These are phyloP conservation scores for Mimosa bimucronata DNA, from an alignment of 306 rosid species.

Conservation along the genomic window DNA sequence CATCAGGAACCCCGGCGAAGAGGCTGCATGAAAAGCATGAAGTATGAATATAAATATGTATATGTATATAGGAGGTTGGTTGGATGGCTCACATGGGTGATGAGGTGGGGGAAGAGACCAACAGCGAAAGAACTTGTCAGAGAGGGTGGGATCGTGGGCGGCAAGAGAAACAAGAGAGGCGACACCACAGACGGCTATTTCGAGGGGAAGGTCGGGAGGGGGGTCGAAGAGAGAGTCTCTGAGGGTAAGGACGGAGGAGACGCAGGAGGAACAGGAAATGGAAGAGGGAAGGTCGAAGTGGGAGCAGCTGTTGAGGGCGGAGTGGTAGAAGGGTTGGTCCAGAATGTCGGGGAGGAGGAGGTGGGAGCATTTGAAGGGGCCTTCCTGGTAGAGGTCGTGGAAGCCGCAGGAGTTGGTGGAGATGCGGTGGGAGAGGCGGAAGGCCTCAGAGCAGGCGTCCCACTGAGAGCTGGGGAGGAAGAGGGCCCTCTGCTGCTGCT, in stretches of 20 bases:
- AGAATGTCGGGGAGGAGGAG: conserved; percentile 10
- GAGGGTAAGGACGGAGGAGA: conserved; percentile 27
- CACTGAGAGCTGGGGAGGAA: conserved; percentile 45
- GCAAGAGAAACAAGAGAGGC: conserved; percentile 61
- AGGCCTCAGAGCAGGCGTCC: conserved; percentile 42
- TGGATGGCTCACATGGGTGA: too few species aligned
- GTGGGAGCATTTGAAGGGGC: conserved; percentile 37
- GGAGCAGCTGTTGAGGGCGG: conserved; percentile 48
- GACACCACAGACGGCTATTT: conserved; percentile 53
- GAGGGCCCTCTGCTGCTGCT: neutral
- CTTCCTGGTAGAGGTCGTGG: conserved; percentile 20
- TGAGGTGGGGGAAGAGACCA: conserved; percentile 28
- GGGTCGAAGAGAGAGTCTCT: conserved; percentile 29
- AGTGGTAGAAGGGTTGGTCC: conserved; percentile 24
- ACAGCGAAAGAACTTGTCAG: conserved; percentile 53
- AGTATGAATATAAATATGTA: too few species aligned
- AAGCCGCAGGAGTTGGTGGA: conserved; percentile 52
- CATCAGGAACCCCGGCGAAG: conserved; percentile 33
- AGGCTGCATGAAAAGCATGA: conserved; percentile 24
- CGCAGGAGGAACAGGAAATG: conserved; percentile 47
- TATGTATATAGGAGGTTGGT: too few species aligned
- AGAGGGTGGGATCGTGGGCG: conserved; percentile 33
- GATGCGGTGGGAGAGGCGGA: conserved; percentile 33
- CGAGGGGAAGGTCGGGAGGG: neutral
- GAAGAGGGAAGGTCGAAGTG: conserved; percentile 33